Conservation (phyloP, 495 filamentous ascomycete genomes). For the Bryoglossum gracile region DNA sequence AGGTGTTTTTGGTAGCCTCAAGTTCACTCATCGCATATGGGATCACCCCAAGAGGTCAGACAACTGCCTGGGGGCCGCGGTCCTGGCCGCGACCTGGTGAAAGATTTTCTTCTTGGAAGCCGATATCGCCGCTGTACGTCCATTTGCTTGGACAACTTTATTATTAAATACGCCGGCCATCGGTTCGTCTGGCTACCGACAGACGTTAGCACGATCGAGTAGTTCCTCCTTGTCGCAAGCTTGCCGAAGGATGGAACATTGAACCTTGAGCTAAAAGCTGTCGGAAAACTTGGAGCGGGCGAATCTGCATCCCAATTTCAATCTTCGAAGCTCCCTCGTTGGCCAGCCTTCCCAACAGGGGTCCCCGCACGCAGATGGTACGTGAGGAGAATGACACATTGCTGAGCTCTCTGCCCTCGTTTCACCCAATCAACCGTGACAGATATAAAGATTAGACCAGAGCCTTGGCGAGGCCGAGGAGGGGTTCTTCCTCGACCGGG, state of each 20-base stretch:
- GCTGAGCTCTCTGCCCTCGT: background rate
- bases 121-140: conserved; percentile 13
- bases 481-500: background rate
- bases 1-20: conserved; percentile 7
- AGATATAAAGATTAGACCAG: conserved; percentile 14
- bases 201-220: no score
- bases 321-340: conserved; percentile 1
- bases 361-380: conserved; percentile 12
- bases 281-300: conserved; percentile 6
- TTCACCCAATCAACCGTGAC: background rate
- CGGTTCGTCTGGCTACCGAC: background rate
- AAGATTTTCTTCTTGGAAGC: conserved; percentile 4
- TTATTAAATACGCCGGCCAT: no score
- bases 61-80: no score
- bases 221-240: no score
- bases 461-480: background rate
- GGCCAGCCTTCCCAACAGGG: conserved; percentile 4
- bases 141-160: conserved; percentile 4
- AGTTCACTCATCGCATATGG: background rate
- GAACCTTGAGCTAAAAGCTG: background rate
- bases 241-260: conserved; percentile 1
- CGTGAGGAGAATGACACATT: conserved; percentile 20
- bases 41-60: no score
- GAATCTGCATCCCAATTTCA: conserved; percentile 6
- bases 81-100: no score